Evolutionary conservation across 352 stramenopile species (phyloP), one percentile per base, ranked within the genome.

Genomic region (Pythium grandisporangium): DNA sequence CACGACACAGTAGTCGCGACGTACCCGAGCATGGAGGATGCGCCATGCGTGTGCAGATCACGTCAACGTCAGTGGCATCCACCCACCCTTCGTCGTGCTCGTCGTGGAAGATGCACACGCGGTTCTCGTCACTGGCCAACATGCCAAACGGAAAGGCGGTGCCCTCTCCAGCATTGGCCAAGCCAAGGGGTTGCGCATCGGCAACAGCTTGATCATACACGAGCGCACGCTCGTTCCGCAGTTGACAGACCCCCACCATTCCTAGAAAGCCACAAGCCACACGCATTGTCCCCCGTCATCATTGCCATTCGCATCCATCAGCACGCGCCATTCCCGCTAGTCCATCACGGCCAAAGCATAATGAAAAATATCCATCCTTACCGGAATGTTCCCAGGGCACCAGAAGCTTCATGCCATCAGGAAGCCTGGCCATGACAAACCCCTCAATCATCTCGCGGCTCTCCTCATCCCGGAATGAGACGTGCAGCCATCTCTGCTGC

Each of bases 1-100:
- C n/a, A n/a, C n/a, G n/a, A n/a, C n/a, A n/a, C n/a, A n/a, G 0
- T 29, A n/a, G 26, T 36, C 26, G 20, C 8, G 12, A 63, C 63
- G 21, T 52, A 87, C 74, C 67, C 45, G 38, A 59, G 45, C 75
- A 85, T 19, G 53, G 45, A 5, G 42, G 19, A 37, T 85, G 70
- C 4, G 61, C 48, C 16, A 85, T 32, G 6, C 53, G 50, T 33
- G 63, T 43, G 35, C 70, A 84, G 13, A 84, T 48, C 1, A 52
- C 32, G n/a, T 71, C 57, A n/a, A 78, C 32, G 26, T 76, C 51
- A 2, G 45, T 37, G 7, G 54, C 64, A 17, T 85, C 56, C 11
- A 89, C 53, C 75, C 75, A 89, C n/a, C 70, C 59, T 12, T 38
- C 61, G 20, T 61, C 58, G 21, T 66, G 37, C 20, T 74, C 58